Conservation (phyloP, 306 rosid species). For the Oxytropis ochrocephala region DNA sequence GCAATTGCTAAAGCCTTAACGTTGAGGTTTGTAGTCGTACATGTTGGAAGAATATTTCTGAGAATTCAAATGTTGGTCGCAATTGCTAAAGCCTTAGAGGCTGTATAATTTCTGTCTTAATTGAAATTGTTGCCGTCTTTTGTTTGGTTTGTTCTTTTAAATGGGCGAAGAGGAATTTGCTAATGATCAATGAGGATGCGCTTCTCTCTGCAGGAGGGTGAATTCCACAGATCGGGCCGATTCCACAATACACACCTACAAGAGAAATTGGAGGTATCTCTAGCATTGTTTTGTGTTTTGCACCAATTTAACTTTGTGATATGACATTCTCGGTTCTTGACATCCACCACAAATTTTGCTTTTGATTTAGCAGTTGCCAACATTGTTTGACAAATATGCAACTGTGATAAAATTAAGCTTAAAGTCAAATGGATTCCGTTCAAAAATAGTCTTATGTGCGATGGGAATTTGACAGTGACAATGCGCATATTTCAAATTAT, state of each 20-base stretch:
- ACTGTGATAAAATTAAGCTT: neutral
- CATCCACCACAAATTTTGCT: neutral
- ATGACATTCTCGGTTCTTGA: neutral
- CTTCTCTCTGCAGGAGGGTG: slow-evolving; percentile 78
- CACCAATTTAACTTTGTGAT: neutral
- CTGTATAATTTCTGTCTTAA: neutral
- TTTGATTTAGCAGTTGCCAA: neutral
- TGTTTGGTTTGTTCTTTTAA: neutral
- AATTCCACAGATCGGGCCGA: slow-evolving; percentile 67
- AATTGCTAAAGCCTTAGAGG: neutral
- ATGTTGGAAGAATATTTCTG: neutral
- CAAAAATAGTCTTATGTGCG: neutral
- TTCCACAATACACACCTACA: slow-evolving; percentile 68
- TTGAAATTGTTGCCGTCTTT: neutral
- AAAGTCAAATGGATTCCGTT: neutral
- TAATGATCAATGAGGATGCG: slow-evolving; percentile 46
- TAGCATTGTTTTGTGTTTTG: neutral
- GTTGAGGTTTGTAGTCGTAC: neutral
- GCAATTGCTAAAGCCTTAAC: neutral
- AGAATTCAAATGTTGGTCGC: neutral
- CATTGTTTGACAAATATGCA: neutral
- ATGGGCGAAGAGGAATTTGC: slow-evolving; percentile 19
- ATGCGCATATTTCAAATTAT: neutral
- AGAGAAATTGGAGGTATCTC: slow-evolving; percentile 74
- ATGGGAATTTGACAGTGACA: neutral